phyloP scores from a whole-genome alignment of 2,329 filamentous ascomycete genomes.

The Colletotrichum orbiculare region DNA sequence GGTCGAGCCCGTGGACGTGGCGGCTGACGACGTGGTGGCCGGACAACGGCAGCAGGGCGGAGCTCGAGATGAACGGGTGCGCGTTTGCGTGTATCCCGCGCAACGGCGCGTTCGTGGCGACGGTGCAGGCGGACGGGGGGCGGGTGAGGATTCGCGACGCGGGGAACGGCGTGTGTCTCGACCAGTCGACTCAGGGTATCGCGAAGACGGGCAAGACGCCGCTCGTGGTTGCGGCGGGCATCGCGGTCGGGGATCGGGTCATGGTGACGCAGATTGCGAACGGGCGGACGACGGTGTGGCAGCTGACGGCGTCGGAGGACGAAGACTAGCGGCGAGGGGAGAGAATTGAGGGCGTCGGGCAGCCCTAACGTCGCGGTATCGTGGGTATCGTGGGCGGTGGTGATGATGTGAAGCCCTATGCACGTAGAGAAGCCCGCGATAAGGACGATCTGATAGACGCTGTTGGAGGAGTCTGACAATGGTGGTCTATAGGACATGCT shows the following conservation, averaged over 20 bases:
- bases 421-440: background rate
- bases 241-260: constrained; percentile 14
- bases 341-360: too few species aligned
- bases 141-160: constrained; percentile 22
- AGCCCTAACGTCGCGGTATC: background rate
- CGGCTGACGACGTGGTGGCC: constrained; percentile 31
- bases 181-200: constrained; percentile 33
- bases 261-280: constrained; percentile 29
- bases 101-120: constrained; percentile 22
- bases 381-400: background rate
- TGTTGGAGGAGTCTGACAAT: background rate
- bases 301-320: constrained; percentile 17
- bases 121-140: constrained; percentile 27
- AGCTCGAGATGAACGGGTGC: constrained; percentile 31
- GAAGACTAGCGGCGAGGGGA: background rate
- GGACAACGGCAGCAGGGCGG: constrained; percentile 10
- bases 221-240: constrained; percentile 12
- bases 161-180: constrained; percentile 26
- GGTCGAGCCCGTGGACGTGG: constrained; percentile 11
- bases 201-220: constrained; percentile 30
- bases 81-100: constrained; percentile 20
- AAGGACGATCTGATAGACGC: background rate
- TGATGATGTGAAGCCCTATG: background rate
- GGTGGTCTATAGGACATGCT: too few species aligned
- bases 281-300: constrained; percentile 25